A percentile compares a stretch with the other conserved stretches of the same genome.
phyloP scores from a whole-genome alignment of 805 yeast genomes.

The Spathaspora gorwiae region DNA sequence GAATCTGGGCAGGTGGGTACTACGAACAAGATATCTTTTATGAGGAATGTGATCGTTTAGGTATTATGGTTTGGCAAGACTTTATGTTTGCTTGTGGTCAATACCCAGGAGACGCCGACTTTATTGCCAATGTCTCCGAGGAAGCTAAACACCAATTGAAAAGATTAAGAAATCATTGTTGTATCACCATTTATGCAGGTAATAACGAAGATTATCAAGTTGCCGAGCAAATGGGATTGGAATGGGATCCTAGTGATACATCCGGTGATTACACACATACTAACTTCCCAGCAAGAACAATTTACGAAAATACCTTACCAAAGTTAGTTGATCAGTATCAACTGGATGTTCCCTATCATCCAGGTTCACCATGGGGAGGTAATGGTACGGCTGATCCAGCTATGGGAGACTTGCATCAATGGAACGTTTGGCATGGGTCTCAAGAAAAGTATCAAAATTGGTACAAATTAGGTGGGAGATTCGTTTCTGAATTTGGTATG shows the following conservation, averaged over 20 bases:
- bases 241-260: slow-evolving; percentile 21
- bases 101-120: slow-evolving; percentile 41
- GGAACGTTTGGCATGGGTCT: slow-evolving; percentile 56
- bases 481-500: slow-evolving; percentile 55
- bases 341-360: slow-evolving; percentile 34
- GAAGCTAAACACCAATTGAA: slow-evolving; percentile 38
- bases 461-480: slow-evolving; percentile 43
- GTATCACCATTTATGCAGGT: slow-evolving; percentile 39
- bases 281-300: slow-evolving; percentile 39
- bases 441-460: slow-evolving; percentile 48
- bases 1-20: slow-evolving; percentile 50
- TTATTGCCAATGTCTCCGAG: slow-evolving; percentile 26
- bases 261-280: slow-evolving; percentile 27
- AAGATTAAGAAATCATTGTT: slow-evolving; percentile 38
- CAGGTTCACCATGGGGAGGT: slow-evolving; percentile 50
- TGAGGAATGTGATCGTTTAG: slow-evolving; percentile 39
- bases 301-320: slow-evolving; percentile 40
- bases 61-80: slow-evolving; percentile 51
- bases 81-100: slow-evolving; percentile 57
- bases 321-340: slow-evolving; percentile 18
- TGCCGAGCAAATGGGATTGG: slow-evolving; percentile 32
- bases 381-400: slow-evolving; percentile 29
- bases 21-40: slow-evolving; percentile 42
- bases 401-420: slow-evolving; percentile 49
- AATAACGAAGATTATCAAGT: slow-evolving; percentile 47